These are phyloP conservation scores for Acacia acuminata DNA, from an alignment of 306 rosid species.

Conservation along the genomic window DNA sequence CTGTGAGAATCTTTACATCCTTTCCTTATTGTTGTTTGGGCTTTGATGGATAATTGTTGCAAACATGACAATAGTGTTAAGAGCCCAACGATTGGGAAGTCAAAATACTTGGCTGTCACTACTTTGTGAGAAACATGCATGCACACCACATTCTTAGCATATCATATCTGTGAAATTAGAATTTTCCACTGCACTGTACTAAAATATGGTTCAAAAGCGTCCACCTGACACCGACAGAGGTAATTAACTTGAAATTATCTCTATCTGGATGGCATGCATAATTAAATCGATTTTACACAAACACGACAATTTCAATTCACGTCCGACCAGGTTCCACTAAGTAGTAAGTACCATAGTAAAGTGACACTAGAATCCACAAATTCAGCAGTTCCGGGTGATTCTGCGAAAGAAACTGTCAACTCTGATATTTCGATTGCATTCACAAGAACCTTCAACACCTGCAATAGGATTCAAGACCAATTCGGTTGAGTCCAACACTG, in stretches of 20 bases:
- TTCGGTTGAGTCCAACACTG: background rate
- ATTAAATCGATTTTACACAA: background rate
- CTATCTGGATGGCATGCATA: background rate
- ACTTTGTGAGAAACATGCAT: background rate
- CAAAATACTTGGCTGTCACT: background rate
- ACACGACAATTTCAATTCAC: background rate
- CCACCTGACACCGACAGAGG: no score
- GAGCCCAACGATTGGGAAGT: background rate
- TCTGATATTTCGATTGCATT: background rate
- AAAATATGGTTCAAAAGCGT: no score
- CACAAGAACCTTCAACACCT: background rate
- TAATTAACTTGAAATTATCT: background rate
- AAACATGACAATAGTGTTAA: background rate
- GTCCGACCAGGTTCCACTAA: background rate
- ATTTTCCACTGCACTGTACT: background rate
- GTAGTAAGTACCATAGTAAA: background rate
- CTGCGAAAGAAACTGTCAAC: background rate
- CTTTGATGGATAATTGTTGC: background rate
- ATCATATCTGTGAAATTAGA: background rate
- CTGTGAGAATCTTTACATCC: no score
- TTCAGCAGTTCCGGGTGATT: background rate
- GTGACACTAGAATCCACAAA: background rate
- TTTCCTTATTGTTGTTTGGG: no score
- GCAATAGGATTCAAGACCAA: background rate
- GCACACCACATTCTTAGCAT: background rate